Percentiles rank a stretch among this genome's conserved stretches.
phyloP scores from a whole-genome alignment of 352 stramenopile species.

The Phytophthora nicotianae region DNA sequence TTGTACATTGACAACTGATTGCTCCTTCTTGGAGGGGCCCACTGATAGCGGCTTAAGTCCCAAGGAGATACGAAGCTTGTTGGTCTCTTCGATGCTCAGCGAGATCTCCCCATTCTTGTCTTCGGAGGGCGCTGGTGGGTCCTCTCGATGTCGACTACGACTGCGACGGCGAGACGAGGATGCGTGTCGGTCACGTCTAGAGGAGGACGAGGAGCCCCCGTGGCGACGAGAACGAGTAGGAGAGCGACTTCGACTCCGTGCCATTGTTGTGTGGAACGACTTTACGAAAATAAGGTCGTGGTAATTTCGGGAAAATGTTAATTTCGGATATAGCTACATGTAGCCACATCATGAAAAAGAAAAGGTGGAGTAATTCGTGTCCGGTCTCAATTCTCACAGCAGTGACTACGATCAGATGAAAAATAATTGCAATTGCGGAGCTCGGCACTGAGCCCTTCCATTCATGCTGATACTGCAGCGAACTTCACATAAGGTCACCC shows the following conservation, averaged over 20 bases:
- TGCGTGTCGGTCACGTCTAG: constrained; percentile 27
- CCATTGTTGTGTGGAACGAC: constrained; percentile 20
- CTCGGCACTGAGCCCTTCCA: too few relatives aligned
- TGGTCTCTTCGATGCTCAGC: constrained; percentile 86
- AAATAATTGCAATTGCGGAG: too few relatives aligned
- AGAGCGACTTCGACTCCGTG: constrained; percentile 39
- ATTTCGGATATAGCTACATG: too few relatives aligned
- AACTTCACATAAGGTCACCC: too few relatives aligned
- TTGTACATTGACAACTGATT: constrained; percentile 66
- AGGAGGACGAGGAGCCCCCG: constrained; percentile 12
- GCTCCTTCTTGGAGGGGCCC: constrained; percentile 48
- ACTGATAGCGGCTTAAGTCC: constrained; percentile 77
- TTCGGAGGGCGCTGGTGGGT: constrained; percentile 13
- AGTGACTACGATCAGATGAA: too few relatives aligned
- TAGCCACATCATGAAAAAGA: too few relatives aligned
- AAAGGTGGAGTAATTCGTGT: too few relatives aligned
- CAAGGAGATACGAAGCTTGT: constrained; percentile 68
- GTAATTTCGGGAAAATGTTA: neutral
- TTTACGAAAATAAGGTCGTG: neutral
- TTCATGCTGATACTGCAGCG: too few relatives aligned
- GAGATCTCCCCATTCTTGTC: constrained; percentile 84
- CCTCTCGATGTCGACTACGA: constrained; percentile 28
- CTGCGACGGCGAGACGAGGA: constrained; percentile 34
- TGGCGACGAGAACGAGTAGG: constrained; percentile 34
- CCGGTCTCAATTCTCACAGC: too few relatives aligned